A percentile compares a stretch with the other conserved stretches of the same genome.
These are phyloP conservation scores for Euptelea pleiosperma DNA, from an alignment of 164 flowering plant genomes.

Conservation along the genomic window DNA sequence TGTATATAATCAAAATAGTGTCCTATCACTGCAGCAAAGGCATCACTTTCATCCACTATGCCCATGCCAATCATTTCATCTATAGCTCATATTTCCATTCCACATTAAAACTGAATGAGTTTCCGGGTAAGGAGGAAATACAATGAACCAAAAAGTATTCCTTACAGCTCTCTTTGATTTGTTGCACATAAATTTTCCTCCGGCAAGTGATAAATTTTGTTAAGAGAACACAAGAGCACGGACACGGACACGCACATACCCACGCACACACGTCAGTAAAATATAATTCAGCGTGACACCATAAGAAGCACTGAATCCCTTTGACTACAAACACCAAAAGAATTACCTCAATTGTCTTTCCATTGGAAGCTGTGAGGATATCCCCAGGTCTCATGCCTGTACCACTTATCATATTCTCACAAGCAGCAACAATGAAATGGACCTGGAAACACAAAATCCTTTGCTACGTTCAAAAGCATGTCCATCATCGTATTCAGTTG, in stretches of 20 bases:
- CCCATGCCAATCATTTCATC: too few relatives aligned
- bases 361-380: slow-evolving; percentile 84
- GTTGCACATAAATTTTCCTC: too few relatives aligned
- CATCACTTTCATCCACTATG: too few relatives aligned
- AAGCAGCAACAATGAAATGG: slow-evolving; percentile 85
- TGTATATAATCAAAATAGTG: too few relatives aligned
- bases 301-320: background rate
- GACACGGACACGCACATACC: background rate
- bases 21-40: too few relatives aligned
- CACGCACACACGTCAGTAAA: too few relatives aligned
- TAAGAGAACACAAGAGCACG: background rate
- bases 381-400: slow-evolving; percentile 98
- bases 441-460: slow-evolving; percentile 36
- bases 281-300: background rate
- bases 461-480: background rate
- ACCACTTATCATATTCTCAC: slow-evolving; percentile 98
- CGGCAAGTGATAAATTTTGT: too few relatives aligned
- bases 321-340: background rate
- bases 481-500: background rate
- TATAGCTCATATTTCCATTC: too few relatives aligned
- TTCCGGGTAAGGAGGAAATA: too few relatives aligned
- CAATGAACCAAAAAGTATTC: too few relatives aligned
- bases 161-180: too few relatives aligned
- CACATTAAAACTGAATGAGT: too few relatives aligned
- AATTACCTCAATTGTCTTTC: slow-evolving; percentile 88